Percentiles rank a stretch among this genome's conserved stretches.
phyloP scores from a whole-genome alignment of 148 eudicot genomes.

The Cornus kousa region DNA sequence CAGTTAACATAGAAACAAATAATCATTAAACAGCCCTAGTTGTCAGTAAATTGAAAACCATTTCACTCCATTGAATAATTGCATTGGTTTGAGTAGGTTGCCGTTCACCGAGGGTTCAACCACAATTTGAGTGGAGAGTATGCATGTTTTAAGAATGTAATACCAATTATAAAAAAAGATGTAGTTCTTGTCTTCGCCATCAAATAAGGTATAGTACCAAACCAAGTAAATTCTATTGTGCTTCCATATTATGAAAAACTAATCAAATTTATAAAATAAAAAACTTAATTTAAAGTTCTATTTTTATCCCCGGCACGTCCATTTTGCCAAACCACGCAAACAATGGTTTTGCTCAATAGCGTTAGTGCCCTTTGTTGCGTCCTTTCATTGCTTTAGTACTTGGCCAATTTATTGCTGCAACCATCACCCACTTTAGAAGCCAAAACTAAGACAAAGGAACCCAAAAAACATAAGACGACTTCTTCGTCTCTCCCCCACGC shows the following conservation, averaged over 20 bases:
- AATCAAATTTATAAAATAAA: not conserved
- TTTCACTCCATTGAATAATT: not conserved
- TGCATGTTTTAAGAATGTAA: not conserved
- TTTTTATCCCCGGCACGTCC: not conserved
- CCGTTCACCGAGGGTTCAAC: not conserved
- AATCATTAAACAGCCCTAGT: not conserved
- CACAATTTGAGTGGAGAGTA: not conserved
- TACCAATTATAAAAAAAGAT: not conserved
- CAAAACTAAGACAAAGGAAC: not conserved
- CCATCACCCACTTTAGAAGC: not conserved
- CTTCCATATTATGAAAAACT: not conserved
- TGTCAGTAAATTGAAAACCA: not conserved
- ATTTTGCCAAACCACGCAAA: not conserved
- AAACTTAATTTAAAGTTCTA: no score
- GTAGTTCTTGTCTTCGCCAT: not conserved
- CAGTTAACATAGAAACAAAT: not conserved
- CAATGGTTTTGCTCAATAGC: not conserved
- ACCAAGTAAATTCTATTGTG: not conserved
- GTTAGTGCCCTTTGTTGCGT: not conserved
- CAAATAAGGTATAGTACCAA: not conserved
- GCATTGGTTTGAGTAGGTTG: not conserved
- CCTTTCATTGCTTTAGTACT: not conserved
- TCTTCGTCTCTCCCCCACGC: no score
- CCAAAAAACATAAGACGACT: not conserved
- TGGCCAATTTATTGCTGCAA: not conserved